Evolutionary conservation across 225 moss, liverwort and hornwort species (phyloP).

Genomic region (Climacium dendroides): DNA sequence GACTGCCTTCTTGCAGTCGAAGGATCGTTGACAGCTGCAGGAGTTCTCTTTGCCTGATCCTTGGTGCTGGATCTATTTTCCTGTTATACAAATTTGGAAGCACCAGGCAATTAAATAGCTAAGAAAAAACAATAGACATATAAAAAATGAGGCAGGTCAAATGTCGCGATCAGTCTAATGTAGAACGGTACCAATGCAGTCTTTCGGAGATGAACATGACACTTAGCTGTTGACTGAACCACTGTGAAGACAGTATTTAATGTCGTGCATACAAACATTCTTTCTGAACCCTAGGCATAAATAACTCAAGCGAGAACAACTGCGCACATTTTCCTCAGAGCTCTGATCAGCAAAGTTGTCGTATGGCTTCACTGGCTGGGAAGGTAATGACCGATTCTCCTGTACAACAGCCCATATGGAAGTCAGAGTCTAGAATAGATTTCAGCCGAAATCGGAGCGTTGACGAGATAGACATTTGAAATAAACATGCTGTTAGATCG

Average conservation of each 20-base stretch:
- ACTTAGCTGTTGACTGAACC: neutral
- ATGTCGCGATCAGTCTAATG: neutral
- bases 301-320: neutral
- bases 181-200: neutral
- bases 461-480: neutral
- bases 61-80: constrained; percentile 17
- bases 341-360: constrained; percentile 1
- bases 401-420: neutral
- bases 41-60: constrained; percentile 11
- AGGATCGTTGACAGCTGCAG: constrained; percentile 19
- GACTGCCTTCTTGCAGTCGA: constrained; percentile 21
- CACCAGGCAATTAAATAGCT: neutral
- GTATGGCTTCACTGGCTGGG: constrained; percentile 12
- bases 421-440: neutral
- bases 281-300: neutral
- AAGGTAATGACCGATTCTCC: constrained; percentile 13
- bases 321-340: constrained; percentile 26
- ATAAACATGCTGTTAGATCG: neutral
- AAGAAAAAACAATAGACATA: neutral
- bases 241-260: neutral
- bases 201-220: neutral
- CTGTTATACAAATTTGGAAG: neutral
- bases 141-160: neutral
- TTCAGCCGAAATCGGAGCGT: neutral
- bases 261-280: neutral